A percentile compares a stretch with the other conserved stretches of the same genome.
phyloP scores from a whole-genome alignment of 2,329 filamentous ascomycete genomes.

The Penicillium paneum region DNA sequence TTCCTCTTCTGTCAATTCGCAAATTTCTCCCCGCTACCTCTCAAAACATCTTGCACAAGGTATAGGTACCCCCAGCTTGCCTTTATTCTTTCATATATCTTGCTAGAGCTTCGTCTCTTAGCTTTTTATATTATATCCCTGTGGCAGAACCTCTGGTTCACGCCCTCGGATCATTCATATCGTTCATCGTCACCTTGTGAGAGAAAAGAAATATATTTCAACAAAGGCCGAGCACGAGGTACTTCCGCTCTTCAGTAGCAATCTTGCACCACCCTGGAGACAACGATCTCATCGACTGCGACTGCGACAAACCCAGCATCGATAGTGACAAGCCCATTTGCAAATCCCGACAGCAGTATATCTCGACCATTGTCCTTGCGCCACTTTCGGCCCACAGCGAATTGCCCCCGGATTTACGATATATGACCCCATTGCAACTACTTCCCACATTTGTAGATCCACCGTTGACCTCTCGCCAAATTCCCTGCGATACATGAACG shows the following conservation, averaged over 20 bases:
- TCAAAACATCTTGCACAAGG: conserved; percentile 1
- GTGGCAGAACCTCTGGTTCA: neutral
- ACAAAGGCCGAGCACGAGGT: conserved; percentile 2
- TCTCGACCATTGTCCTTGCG: conserved; percentile 6
- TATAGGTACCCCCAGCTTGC: conserved; percentile 14
- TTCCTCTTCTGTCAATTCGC: neutral
- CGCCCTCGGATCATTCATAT: neutral
- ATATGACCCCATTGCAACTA: conserved; percentile 7
- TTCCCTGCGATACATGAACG: conserved; percentile 1
- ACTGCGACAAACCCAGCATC: conserved; percentile 1
- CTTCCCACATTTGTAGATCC: conserved; percentile 14
- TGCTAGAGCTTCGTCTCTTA: neutral
- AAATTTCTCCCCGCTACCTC: neutral
- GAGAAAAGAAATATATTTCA: conserved; percentile 13
- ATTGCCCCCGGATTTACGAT: neutral
- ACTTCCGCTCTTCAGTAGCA: conserved; percentile 16
- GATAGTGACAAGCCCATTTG: neutral
- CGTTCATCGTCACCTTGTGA: neutral
- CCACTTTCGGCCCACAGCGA: neutral
- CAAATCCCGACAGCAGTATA: neutral
- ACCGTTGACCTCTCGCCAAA: neutral
- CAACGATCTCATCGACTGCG: neutral
- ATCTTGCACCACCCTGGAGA: neutral
- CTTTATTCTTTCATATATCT: neutral
- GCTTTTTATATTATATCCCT: neutral